Base-by-base conservation (phyloP, 2,329 filamentous ascomycete genomes). In the Moelleriella libera region DNA sequence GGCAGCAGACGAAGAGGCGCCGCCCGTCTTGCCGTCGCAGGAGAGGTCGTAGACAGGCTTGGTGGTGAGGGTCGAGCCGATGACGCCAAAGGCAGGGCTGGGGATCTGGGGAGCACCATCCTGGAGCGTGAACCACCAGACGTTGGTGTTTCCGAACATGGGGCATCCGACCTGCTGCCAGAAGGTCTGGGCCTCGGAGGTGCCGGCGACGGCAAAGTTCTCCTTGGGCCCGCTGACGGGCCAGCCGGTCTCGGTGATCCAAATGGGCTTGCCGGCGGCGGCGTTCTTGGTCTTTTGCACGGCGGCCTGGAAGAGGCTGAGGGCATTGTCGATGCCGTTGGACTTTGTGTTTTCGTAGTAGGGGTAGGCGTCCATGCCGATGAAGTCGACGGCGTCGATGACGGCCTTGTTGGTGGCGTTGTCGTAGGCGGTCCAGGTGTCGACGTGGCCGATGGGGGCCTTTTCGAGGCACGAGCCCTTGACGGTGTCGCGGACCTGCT, bases 171-270 rank as follows among this genome's bases (percentile, higher is more conserved):
- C 83, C 43, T 83, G 69, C 55, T 85, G 72, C 84, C 86, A 94
- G 75, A 79, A 95, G n/a, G 65, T 75, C 69, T 85, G 73, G 42
- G 88, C 86, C 60, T 90, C 89, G 47, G 73, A 68, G 32, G 68
- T 52, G 37, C 71, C 80, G 5, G 88, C 71, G 8, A 83, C 72
- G 41, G 78, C 85, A 45, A 76, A 60, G 55, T 80, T 80, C 51
- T 74, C 66, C 1, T 68, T 72, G 53, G 75, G 67, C 48, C 88
- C 88, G 57, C 72, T 79, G 47, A 88, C 79, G 45, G 88, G 88
- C 79, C 85, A 92, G 53, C 88, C 88, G 12, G 87, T 92, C 74
- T 94, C 88, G 30, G 88, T 92, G 52, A 94, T 75, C 85, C 85
- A 92, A 55, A 94, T 76, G 14, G 76, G 70, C 73, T 88, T 90